Evolutionary conservation across 495 filamentous ascomycete species (phyloP).

Genomic region (Lophium mytilinum): DNA sequence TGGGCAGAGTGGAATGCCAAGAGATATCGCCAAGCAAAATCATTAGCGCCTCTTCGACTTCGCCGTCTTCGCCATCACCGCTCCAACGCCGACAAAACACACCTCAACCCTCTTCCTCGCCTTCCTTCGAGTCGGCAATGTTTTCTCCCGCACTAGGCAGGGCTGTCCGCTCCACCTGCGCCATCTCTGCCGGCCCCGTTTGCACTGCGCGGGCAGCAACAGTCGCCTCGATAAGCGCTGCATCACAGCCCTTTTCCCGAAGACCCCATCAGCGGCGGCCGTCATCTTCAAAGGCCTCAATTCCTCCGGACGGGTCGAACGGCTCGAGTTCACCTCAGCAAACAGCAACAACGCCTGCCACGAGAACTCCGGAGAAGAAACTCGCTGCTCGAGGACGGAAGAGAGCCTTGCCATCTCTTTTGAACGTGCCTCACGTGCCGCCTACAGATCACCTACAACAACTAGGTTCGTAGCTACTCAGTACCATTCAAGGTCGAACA

Average conservation of each 20-base stretch:
- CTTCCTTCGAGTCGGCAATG: constrained; percentile 20
- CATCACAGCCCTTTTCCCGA: constrained; percentile 15
- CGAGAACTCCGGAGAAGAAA: constrained; percentile 24
- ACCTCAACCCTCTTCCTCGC: constrained; percentile 8
- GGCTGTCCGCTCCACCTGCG: constrained; percentile 19
- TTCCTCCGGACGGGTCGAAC: constrained; percentile 20
- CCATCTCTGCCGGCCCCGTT: constrained; percentile 9
- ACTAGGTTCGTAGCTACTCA: constrained; percentile 46
- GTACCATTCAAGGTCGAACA: too few relatives aligned
- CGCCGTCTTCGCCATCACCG: too few relatives aligned
- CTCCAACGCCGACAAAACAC: not conserved
- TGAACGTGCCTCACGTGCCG: constrained; percentile 71
- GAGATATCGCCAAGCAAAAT: too few relatives aligned
- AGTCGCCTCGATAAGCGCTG: constrained; percentile 2
- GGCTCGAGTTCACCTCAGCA: constrained; percentile 17
- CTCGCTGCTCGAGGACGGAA: constrained; percentile 16
- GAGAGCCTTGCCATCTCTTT: constrained; percentile 37
- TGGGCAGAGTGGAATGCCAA: too few relatives aligned
- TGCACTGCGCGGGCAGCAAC: constrained; percentile 13
- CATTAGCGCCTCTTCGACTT: too few relatives aligned
- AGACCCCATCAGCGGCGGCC: constrained; percentile 23
- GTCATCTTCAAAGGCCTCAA: constrained; percentile 30
- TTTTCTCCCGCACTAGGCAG: constrained; percentile 24
- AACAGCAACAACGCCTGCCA: constrained; percentile 1
- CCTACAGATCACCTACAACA: constrained; percentile 71